Percentiles rank a stretch among this genome's conserved stretches.
These are phyloP conservation scores for Xerocomus brunneocitrinus DNA, from an alignment of 768 basidiomycete genomes.

Conservation along the genomic window DNA sequence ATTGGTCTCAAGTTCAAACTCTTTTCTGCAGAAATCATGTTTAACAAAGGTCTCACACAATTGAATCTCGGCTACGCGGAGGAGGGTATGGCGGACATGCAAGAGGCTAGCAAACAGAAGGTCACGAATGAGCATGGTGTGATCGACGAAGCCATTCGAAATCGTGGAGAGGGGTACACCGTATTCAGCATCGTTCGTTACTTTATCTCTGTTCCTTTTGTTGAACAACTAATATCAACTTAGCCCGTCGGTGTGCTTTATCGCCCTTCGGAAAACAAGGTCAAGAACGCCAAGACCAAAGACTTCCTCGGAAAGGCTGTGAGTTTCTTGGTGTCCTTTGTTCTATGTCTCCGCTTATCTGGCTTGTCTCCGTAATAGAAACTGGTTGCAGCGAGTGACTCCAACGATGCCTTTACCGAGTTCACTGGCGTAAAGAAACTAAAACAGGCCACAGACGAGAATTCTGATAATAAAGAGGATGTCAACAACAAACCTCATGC, in stretches of 20 bases:
- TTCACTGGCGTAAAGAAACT: slow-evolving; percentile 77
- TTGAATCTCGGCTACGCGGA: slow-evolving; percentile 65
- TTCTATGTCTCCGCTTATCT: background rate
- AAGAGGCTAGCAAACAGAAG: slow-evolving; percentile 67
- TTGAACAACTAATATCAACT: background rate
- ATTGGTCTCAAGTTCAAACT: slow-evolving; percentile 89
- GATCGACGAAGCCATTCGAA: slow-evolving; percentile 85
- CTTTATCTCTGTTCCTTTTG: background rate
- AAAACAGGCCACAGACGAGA: slow-evolving; percentile 37
- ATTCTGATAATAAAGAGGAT: slow-evolving; percentile 16
- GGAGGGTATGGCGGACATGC: slow-evolving; percentile 67
- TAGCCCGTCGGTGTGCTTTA: slow-evolving; percentile 89
- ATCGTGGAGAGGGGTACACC: slow-evolving; percentile 81
- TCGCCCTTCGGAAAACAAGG: slow-evolving; percentile 82
- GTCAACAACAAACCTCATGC: background rate
- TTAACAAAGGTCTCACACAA: slow-evolving; percentile 79
- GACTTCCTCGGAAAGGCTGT: slow-evolving; percentile 94
- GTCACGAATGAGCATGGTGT: slow-evolving; percentile 80
- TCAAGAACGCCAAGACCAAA: slow-evolving; percentile 79
- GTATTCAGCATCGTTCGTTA: slow-evolving; percentile 85
- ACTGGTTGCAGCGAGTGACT: slow-evolving; percentile 79
- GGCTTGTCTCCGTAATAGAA: slow-evolving; percentile 39
- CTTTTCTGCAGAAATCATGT: slow-evolving; percentile 83
- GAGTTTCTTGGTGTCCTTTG: slow-evolving; percentile 20
- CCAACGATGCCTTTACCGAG: slow-evolving; percentile 69